These are phyloP conservation scores for Beauveria sp. DNA, from an alignment of 2,329 filamentous ascomycete species.

Conservation along the genomic window DNA sequence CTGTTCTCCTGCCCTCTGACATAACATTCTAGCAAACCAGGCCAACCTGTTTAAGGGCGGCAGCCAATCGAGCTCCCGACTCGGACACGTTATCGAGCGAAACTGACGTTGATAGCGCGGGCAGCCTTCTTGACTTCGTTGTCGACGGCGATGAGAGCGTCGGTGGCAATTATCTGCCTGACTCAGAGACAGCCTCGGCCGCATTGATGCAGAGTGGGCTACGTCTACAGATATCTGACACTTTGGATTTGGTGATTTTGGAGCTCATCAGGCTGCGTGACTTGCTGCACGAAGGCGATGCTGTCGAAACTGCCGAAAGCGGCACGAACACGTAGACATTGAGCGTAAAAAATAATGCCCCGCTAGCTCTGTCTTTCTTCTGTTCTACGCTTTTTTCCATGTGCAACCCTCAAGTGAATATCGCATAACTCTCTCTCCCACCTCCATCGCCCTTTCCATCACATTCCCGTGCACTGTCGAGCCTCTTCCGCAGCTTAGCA, in stretches of 20 bases:
- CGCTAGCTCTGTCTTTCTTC: not conserved
- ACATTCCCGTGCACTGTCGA: not conserved
- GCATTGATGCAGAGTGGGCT: not conserved
- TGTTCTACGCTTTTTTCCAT: not conserved
- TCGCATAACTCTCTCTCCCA: not conserved
- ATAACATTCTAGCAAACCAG: not conserved
- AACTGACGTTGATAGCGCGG: not conserved
- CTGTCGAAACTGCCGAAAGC: not conserved
- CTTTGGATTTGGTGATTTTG: not conserved
- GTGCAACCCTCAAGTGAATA: not conserved
- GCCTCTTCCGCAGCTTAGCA: not conserved
- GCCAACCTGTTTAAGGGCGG: not conserved
- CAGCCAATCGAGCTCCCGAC: not conserved
- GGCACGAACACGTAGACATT: not conserved
- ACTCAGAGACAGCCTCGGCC: not conserved
- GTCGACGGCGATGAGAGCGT: not conserved
- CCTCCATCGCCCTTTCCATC: not conserved
- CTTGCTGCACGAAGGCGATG: not conserved
- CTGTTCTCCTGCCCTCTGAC: not conserved
- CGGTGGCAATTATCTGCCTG: not conserved
- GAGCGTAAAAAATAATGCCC: not conserved
- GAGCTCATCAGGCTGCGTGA: not conserved
- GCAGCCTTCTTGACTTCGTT: not conserved
- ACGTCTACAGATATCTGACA: not conserved
- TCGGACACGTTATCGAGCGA: not conserved